phyloP scores from a whole-genome alignment of 208 protist genomes.

The Crithidia brevicula region DNA sequence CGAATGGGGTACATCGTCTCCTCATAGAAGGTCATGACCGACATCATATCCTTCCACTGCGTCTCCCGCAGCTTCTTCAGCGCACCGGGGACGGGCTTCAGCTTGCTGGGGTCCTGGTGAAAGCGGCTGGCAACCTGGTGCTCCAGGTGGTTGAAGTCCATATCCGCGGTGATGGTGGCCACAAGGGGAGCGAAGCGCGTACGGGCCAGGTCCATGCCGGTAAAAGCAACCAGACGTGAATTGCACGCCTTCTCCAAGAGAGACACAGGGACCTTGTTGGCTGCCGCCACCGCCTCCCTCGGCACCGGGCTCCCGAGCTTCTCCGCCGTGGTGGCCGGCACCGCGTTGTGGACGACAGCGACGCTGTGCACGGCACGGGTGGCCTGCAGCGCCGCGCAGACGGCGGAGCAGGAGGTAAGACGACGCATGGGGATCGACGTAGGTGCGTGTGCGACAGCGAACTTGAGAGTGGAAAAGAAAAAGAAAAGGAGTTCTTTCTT shows the following conservation, averaged over 20 bases:
- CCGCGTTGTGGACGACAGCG: conserved; percentile 52
- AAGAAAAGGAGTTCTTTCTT: background rate
- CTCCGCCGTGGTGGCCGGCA: conserved; percentile 33
- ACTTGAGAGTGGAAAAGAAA: conserved; percentile 21
- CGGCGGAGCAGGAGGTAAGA: conserved; percentile 18
- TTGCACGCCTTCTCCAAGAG: conserved; percentile 62
- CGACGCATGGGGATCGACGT: conserved; percentile 23
- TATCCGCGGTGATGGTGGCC: conserved; percentile 46
- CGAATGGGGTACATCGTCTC: conserved; percentile 83
- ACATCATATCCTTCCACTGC: conserved; percentile 57
- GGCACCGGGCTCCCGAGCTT: conserved; percentile 55
- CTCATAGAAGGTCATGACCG: conserved; percentile 81
- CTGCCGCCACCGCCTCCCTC: conserved; percentile 56
- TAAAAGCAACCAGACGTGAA: conserved; percentile 59
- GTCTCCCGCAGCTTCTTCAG: conserved; percentile 73
- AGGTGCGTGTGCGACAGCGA: background rate
- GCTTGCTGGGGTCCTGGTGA: conserved; percentile 28
- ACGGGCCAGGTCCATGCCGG: conserved; percentile 74
- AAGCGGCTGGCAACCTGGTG: conserved; percentile 54
- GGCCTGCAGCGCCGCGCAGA: conserved; percentile 12
- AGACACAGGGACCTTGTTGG: conserved; percentile 48
- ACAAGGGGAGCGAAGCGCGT: conserved; percentile 65
- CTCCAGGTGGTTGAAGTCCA: conserved; percentile 69
- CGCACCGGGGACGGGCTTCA: conserved; percentile 52
- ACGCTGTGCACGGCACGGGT: conserved; percentile 54